A percentile compares a stretch with the other conserved stretches of the same genome.
phyloP scores from a whole-genome alignment of 345 rosid species.

The Kernera saxatilis region DNA sequence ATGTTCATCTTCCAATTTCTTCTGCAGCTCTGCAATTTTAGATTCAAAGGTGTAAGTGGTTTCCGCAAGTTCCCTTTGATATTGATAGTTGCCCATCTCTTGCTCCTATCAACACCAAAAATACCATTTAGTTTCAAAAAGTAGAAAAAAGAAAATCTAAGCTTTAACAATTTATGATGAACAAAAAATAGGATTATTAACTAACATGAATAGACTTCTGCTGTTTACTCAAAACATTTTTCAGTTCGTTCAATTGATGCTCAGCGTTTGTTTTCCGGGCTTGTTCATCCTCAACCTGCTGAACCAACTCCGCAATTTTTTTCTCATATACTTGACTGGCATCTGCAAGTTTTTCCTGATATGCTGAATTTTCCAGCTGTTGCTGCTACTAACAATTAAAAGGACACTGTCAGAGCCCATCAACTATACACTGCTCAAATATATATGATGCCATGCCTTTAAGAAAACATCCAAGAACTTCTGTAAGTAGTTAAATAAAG shows the following conservation, averaged over 20 bases:
- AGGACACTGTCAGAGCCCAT: slow-evolving; percentile 26
- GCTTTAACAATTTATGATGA: neutral
- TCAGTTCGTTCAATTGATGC: slow-evolving; percentile 44
- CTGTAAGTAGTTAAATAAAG: neutral
- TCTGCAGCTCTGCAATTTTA: slow-evolving; percentile 52
- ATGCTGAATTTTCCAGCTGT: slow-evolving; percentile 58
- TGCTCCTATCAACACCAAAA: slow-evolving; percentile 44
- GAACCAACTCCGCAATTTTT: slow-evolving; percentile 57
- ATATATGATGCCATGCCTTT: neutral
- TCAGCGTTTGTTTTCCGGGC: slow-evolving; percentile 35
- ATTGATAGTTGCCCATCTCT: slow-evolving; percentile 46
- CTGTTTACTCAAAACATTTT: slow-evolving; percentile 47
- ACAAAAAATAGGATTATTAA: neutral
- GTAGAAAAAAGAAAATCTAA: neutral
- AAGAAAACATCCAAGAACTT: neutral
- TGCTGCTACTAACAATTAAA: slow-evolving; percentile 54
- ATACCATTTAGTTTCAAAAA: neutral
- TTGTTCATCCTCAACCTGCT: slow-evolving; percentile 53
- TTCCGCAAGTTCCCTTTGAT: slow-evolving; percentile 68
- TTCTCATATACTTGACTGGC: slow-evolving; percentile 74
- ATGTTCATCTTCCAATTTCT: slow-evolving; percentile 54
- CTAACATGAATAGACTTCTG: slow-evolving; percentile 60
- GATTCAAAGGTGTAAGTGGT: slow-evolving; percentile 62
- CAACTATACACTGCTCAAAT: neutral
- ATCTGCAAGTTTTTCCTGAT: slow-evolving; percentile 66